Evolutionary conservation across 2,329 filamentous ascomycete genomes (phyloP).

Genomic region (Clarireedia sp.): DNA sequence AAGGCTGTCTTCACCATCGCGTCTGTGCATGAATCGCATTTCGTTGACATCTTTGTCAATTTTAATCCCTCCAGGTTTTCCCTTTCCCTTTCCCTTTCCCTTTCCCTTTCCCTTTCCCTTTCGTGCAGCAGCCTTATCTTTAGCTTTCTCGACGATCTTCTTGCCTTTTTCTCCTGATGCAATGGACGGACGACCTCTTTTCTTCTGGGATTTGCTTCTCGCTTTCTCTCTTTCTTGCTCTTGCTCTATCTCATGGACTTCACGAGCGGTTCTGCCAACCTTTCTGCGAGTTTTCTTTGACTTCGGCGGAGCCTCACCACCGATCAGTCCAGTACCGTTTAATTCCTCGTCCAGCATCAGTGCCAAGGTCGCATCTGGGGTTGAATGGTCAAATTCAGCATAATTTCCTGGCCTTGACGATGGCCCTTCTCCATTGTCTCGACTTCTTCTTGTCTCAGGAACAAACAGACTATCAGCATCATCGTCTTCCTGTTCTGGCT

Average conservation of each 20-base stretch:
- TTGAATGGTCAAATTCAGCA: not conserved
- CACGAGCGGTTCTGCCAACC: conserved; percentile 17
- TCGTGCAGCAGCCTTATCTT: not conserved
- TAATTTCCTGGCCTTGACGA: not conserved
- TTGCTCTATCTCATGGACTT: conserved; percentile 9
- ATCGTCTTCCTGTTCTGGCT: not conserved
- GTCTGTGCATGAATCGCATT: not conserved
- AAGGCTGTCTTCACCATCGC: conserved; percentile 13
- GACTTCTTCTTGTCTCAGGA: conserved; percentile 7
- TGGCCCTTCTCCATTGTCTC: conserved; percentile 2
- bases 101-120: conserved; percentile 12
- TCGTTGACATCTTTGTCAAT: not conserved
- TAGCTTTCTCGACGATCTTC: not conserved
- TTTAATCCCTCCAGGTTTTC: not conserved
- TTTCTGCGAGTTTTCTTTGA: conserved; percentile 15
- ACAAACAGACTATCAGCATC: conserved; percentile 17
- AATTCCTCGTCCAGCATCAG: conserved; percentile 15
- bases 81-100: conserved; percentile 8
- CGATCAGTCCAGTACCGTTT: not conserved
- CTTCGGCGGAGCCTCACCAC: conserved; percentile 3
- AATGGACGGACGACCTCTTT: conserved; percentile 5
- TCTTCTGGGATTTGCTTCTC: conserved; percentile 16
- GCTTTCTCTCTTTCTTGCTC: conserved; percentile 16
- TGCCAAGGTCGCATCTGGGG: not conserved
- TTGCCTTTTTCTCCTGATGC: not conserved